Conservation (phyloP, 805 yeast species). For the Myxozyma udenii region DNA sequence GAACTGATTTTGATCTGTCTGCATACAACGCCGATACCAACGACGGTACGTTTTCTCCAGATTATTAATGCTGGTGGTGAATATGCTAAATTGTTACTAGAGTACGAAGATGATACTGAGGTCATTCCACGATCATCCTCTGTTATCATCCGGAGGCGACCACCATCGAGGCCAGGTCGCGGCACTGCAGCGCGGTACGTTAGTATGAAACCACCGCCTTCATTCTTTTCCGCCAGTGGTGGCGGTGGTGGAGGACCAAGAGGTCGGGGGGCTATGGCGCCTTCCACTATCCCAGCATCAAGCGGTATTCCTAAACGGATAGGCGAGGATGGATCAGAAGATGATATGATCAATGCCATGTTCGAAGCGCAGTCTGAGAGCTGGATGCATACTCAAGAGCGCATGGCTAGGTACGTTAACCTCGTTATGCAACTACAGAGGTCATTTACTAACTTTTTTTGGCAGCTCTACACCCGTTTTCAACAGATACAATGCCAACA, state of each 20-base stretch:
- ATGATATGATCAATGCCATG: constrained; percentile 84
- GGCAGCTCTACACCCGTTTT: constrained; percentile 74
- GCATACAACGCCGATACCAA: constrained; percentile 68
- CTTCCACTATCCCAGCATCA: not conserved
- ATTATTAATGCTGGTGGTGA: not conserved
- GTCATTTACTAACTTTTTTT: not conserved
- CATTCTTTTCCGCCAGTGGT: constrained; percentile 3
- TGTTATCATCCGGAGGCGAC: constrained; percentile 73
- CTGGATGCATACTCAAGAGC: constrained; percentile 93
- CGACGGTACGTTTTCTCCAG: constrained; percentile 39
- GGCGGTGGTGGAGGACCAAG: not conserved
- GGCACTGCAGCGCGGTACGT: constrained; percentile 60
- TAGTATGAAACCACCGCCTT: constrained; percentile 37
- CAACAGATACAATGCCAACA: constrained; percentile 33
- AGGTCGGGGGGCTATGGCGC: not conserved
- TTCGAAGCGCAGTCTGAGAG: constrained; percentile 89
- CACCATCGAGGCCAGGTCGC: constrained; percentile 52
- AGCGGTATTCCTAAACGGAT: not conserved
- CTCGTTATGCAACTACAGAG: not conserved
- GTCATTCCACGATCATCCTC: constrained; percentile 88
- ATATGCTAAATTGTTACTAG: constrained; percentile 36
- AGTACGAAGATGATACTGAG: constrained; percentile 81
- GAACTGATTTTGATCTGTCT: constrained; percentile 76
- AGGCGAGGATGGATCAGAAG: constrained; percentile 49
- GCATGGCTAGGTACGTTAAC: constrained; percentile 52